phyloP scores from a whole-genome alignment of 495 filamentous ascomycete genomes.

The Lichenothelia convexa region DNA sequence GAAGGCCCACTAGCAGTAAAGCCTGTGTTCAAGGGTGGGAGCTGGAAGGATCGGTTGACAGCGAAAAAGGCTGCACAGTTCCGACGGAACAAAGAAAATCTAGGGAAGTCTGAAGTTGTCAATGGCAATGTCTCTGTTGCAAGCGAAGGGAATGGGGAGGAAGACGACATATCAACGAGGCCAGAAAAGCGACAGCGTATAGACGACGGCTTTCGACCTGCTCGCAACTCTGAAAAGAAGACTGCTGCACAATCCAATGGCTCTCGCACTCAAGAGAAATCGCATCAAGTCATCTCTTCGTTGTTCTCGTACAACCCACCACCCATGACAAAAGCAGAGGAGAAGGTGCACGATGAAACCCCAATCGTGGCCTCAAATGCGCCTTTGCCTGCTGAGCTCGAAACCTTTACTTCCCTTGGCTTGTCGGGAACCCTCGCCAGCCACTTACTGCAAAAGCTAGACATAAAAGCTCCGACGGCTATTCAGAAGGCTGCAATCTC shows the following conservation, averaged over 20 bases:
- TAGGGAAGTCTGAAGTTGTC: not conserved
- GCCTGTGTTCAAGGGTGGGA: conserved; percentile 65
- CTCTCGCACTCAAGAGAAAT: conserved; percentile 2
- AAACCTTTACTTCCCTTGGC: conserved; percentile 68
- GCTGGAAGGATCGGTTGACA: conserved; percentile 71
- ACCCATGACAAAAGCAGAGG: conserved; percentile 33
- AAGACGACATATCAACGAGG: conserved; percentile 3
- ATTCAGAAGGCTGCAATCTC: conserved; percentile 82
- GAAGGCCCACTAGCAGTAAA: conserved; percentile 36
- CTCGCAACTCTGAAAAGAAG: not conserved
- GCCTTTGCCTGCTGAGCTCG: conserved; percentile 65
- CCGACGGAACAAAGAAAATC: conserved; percentile 20
- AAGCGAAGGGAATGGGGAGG: not conserved
- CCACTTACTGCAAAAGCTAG: conserved; percentile 69
- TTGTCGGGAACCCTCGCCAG: conserved; percentile 58
- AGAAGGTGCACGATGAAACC: conserved; percentile 26
- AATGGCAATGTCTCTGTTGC: conserved; percentile 6
- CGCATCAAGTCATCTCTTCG: conserved; percentile 56
- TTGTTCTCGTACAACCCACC: conserved; percentile 77
- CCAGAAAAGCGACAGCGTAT: conserved; percentile 17
- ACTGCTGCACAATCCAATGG: not conserved
- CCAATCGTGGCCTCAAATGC: conserved; percentile 76
- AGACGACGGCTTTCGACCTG: conserved; percentile 9
- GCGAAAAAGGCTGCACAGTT: conserved; percentile 55
- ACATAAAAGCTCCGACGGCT: conserved; percentile 77